Evolutionary conservation across 1,284 basidiomycete species (phyloP).

Genomic region (Cryptococcus sp.): DNA sequence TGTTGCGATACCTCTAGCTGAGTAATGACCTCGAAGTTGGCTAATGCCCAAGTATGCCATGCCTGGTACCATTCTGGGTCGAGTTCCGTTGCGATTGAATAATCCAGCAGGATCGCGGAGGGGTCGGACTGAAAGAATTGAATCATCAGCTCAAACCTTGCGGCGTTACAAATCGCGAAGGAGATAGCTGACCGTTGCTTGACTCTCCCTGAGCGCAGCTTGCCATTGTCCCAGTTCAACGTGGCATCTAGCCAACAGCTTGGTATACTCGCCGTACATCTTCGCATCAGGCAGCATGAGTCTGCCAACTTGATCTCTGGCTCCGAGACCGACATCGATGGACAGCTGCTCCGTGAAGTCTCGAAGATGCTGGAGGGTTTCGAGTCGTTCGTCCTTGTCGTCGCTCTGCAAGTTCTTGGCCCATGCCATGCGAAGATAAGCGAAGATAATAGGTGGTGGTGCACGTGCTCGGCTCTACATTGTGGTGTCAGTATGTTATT

Average conservation of each 20-base stretch:
- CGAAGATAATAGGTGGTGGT: slow-evolving; percentile 94
- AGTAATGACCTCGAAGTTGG: slow-evolving; percentile 94
- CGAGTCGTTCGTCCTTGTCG: slow-evolving; percentile 48
- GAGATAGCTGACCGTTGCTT: slow-evolving; percentile 64
- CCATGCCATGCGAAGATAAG: slow-evolving; percentile 97
- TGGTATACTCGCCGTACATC: slow-evolving; percentile 70
- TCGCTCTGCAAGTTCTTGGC: slow-evolving; percentile 62
- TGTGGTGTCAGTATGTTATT: slow-evolving; percentile 24
- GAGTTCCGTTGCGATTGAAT: slow-evolving; percentile 84
- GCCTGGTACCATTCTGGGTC: slow-evolving; percentile 97
- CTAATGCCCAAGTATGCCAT: slow-evolving; percentile 98
- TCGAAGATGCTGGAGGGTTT: slow-evolving; percentile 82
- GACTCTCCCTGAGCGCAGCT: slow-evolving; percentile 68
- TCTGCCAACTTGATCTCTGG: slow-evolving; percentile 56
- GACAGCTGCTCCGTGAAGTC: slow-evolving; percentile 78
- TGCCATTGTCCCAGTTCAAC: slow-evolving; percentile 98
- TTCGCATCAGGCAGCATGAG: slow-evolving; percentile 61
- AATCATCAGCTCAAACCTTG: not conserved
- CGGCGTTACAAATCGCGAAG: no score
- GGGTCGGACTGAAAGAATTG: slow-evolving; percentile 63
- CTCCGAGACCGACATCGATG: slow-evolving; percentile 68
- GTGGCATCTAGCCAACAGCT: slow-evolving; percentile 91
- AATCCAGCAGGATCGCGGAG: slow-evolving; percentile 79
- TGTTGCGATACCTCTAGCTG: slow-evolving; percentile 71
- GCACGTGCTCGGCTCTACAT: slow-evolving; percentile 66